Base-by-base conservation (phyloP, 352 stramenopile species). In the Globisporangium carolinianum region DNA sequence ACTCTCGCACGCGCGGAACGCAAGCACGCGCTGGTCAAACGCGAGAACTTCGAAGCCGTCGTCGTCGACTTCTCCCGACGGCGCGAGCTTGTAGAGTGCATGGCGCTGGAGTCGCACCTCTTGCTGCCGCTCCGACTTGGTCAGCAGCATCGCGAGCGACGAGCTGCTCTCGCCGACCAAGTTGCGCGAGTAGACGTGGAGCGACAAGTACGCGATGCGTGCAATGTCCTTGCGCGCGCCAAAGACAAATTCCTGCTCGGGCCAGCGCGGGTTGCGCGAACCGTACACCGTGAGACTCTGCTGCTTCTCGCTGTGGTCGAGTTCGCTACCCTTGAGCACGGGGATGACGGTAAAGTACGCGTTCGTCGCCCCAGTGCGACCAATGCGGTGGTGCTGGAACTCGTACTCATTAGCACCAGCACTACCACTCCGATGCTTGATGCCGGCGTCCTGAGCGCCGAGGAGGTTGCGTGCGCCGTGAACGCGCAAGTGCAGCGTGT, bases 281-380 rank as follows among this genome's bases (percentile, higher is more conserved):
- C 77, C 73, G 51, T 89, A 91, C 7, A 91, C 78, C 9, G 81
- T 89, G 11, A 89, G 46, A 43, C 78, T 83, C 53, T 91, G 78
- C 43, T 83, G 71, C 36, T 65, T 65, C 47, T 87, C 78, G 0
- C 53, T 36, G 48, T 76, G 63, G 18, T 74, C 67, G 3, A 86
- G 41, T 5, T 71, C 67, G 6, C 79, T 76, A 37, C 73, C 67
- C 1, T 57, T 58, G 12, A 74, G 61, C 18, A 91, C 76, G 10
- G 81, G 76, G 38, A 85, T 82, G 14, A 88, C 62, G 1, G 81
- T 88, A 53, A 89, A 89, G 51, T 83, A 91, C n/a, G 77, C 68
- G 58, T 78, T 85, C 9, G 67, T 73, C 3, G 58, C 64, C 1
- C 49, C 61, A 17, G 53, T 41, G 7, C 49, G 62, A 39, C 57